phyloP scores from a whole-genome alignment of 2,329 filamentous ascomycete species.

The Claviceps paspali region DNA sequence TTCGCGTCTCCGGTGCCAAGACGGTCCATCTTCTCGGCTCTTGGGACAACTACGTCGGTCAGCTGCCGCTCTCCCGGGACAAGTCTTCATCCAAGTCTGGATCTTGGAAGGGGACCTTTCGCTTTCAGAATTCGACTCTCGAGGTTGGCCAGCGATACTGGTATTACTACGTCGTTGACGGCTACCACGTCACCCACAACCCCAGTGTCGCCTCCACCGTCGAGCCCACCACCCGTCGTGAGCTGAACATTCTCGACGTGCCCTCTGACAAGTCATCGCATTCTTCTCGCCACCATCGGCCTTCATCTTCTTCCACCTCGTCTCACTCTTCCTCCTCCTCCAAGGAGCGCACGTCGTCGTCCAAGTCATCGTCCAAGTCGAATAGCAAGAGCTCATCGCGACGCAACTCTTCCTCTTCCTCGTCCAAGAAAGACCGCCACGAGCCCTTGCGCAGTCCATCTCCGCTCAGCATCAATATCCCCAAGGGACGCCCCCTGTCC shows the following conservation, averaged over 20 bases:
- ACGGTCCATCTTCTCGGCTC: constrained; percentile 94
- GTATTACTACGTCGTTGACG: constrained; percentile 99
- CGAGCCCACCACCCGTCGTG: constrained; percentile 92
- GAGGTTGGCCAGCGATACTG: constrained; percentile 89
- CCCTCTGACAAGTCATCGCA: constrained; percentile 37
- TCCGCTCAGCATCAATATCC: constrained; percentile 49
- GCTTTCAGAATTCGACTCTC: constrained; percentile 77
- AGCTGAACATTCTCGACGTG: constrained; percentile 94
- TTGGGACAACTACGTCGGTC: constrained; percentile 93
- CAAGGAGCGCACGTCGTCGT: constrained; percentile 9
- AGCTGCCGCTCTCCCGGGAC: constrained; percentile 89
- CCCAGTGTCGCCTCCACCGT: constrained; percentile 76
- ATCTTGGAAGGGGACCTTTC: constrained; percentile 91
- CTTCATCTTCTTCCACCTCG: constrained; percentile 10
- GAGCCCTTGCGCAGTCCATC: constrained; percentile 28
- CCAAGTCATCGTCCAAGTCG: constrained; percentile 21
- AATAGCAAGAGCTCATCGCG: constrained; percentile 22
- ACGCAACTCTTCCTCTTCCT: constrained; percentile 22
- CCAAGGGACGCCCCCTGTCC: constrained; percentile 79
- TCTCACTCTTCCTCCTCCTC: no score
- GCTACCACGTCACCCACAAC: constrained; percentile 95
- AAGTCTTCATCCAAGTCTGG: constrained; percentile 68
- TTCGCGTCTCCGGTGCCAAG: constrained; percentile 95
- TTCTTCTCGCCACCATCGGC: constrained; percentile 19
- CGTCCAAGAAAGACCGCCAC: constrained; percentile 28